Percentiles rank a stretch among this genome's conserved stretches.
Evolutionary conservation across 306 rosid genomes (phyloP).

Genomic region (Ochetophila trinervis): DNA sequence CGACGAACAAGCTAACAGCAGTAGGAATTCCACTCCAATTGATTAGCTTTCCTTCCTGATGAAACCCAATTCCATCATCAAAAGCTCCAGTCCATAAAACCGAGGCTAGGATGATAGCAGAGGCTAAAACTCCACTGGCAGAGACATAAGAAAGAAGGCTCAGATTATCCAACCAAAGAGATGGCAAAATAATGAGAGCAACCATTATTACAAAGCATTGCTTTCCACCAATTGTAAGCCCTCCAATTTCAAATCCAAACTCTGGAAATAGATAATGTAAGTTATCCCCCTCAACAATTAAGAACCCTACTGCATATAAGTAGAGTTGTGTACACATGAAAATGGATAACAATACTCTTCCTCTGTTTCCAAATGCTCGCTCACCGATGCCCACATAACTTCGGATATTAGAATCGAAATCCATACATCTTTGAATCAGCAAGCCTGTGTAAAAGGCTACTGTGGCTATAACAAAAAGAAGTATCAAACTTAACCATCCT

Average conservation of each 20-base stretch:
- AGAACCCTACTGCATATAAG: constrained; percentile 67
- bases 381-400: constrained; percentile 71
- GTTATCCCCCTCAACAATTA: constrained; percentile 85
- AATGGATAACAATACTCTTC: constrained; percentile 48
- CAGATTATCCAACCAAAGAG: constrained; percentile 69
- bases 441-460: constrained; percentile 60
- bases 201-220: constrained; percentile 51
- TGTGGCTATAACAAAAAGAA: constrained; percentile 45
- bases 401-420: constrained; percentile 42
- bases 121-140: constrained; percentile 81
- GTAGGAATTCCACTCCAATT: constrained; percentile 65
- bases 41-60: constrained; percentile 41
- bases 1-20: constrained; percentile 66
- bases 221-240: constrained; percentile 42
- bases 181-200: constrained; percentile 60
- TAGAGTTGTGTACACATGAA: constrained; percentile 65
- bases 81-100: constrained; percentile 56
- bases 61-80: constrained; percentile 64
- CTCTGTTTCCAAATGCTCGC: constrained; percentile 65
- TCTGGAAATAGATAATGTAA: constrained; percentile 49
- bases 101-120: constrained; percentile 53
- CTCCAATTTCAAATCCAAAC: constrained; percentile 32
- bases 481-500: constrained; percentile 72
- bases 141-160: constrained; percentile 74
- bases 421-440: constrained; percentile 76